Percentiles rank a stretch among this genome's conserved stretches.
These are phyloP conservation scores for Basidioascus undulatus DNA, from an alignment of 768 basidiomycete species.

Conservation along the genomic window DNA sequence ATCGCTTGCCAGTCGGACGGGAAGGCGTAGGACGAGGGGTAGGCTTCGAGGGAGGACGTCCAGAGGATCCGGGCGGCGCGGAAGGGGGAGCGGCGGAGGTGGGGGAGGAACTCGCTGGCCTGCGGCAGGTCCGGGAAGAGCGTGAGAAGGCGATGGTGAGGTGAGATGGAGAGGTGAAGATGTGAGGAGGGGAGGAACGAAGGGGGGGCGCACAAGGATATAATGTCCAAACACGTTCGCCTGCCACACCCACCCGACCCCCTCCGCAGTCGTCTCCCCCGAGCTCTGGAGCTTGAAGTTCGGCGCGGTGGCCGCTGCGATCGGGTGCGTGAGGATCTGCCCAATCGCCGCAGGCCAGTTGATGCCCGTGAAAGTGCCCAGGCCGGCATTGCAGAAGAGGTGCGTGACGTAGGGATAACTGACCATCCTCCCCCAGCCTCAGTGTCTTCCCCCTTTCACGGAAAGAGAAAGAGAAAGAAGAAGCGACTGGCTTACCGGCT, in stretches of 20 bases:
- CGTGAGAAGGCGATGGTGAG: conserved; percentile 1
- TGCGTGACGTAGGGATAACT: conserved; percentile 66
- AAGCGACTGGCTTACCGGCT: conserved; percentile 25
- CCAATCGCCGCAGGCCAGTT: conserved; percentile 26
- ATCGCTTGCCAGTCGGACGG: conserved; percentile 47
- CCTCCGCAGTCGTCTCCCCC: conserved; percentile 39
- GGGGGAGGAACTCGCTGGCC: conserved; percentile 37
- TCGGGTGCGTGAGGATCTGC: conserved; percentile 27
- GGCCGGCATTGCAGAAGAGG: conserved; percentile 55
- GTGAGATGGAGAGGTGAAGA: background rate
- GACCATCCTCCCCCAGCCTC: too few relatives aligned
- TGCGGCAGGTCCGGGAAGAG: too few relatives aligned
- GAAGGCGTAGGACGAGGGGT: conserved; percentile 22
- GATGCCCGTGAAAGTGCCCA: conserved; percentile 32
- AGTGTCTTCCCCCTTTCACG: background rate
- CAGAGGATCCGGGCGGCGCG: conserved; percentile 42
- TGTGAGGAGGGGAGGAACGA: background rate
- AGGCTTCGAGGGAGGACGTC: conserved; percentile 48
- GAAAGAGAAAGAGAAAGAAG: background rate
- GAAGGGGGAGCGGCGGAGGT: conserved; percentile 21
- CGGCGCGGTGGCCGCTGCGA: conserved; percentile 31
- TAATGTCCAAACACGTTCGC: conserved; percentile 66
- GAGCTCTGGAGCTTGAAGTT: conserved; percentile 30
- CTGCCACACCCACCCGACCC: conserved; percentile 61
- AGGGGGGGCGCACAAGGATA: conserved; percentile 33